Base-by-base conservation (phyloP, 768 basidiomycete species). In the Boletus coccyginus region DNA sequence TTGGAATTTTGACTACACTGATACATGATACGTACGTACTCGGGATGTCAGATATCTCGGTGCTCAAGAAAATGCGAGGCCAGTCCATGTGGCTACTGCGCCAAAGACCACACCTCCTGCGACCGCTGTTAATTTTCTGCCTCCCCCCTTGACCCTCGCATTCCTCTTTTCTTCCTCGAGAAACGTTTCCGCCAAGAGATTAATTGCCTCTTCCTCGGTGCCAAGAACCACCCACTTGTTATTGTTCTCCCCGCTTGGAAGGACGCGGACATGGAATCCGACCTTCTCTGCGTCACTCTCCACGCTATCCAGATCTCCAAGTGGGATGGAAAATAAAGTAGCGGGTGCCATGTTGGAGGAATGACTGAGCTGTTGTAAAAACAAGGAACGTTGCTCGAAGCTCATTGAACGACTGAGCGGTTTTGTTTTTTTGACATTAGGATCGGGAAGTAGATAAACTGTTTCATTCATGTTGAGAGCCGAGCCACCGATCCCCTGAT, bases 71-170 rank as follows among this genome's bases (percentile, higher is more conserved):
- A 74, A 73, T 33, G 85, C 85, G 50, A 86, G 74, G 16, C 83
- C 81, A 19, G 81, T 81, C 75, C 78, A 84, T 47, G 82, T 76
- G 41, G 82, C 82, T 8, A 84, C 81, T 40, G 81, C 84, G 40
- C 85, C 85, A 19, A 85, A 77, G 17, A 85, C 74, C n/a, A 78
- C 82, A 45, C 80, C 82, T 17, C 82, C 79, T 57, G 83, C 83
- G 48, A 76, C 79, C 44, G 77, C 77, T 46, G 71, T 75, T 69
- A 71, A 57, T 80, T 67, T 53, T 59, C 71, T 58, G 9, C 54
- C 60, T 3, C 46, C 59, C 14, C 60, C 53, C 60, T 67, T 53
- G 42, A 19, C 58, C 52, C 56, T 63, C 27, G 19, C 42, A 21
- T 44, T 54, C 58, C 61, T 74, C 48, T 53, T 50, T 55, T 72